Conservation (phyloP, 2,329 filamentous ascomycete genomes). For the Leptographium radiaticola region DNA sequence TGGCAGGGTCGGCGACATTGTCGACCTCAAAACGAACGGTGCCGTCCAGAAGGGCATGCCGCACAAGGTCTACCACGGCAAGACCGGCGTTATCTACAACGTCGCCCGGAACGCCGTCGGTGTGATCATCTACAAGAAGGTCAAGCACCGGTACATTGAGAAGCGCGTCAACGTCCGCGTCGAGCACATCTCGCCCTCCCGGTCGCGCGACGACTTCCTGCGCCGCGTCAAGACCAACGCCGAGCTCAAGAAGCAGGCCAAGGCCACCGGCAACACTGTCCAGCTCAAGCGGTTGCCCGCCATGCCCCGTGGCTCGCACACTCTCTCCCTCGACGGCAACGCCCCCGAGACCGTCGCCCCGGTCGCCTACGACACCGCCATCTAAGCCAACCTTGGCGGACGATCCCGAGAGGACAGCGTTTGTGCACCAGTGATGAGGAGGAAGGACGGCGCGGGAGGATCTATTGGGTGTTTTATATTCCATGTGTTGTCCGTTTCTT, state of each 20-base stretch:
- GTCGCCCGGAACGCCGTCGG: conserved; percentile 96
- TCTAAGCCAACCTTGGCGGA: conserved; percentile 39
- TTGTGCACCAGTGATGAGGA: neutral
- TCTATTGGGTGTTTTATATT: conserved; percentile 3
- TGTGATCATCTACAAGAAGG: conserved; percentile 99
- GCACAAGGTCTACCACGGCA: conserved; percentile 99
- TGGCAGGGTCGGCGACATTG: conserved; percentile 84
- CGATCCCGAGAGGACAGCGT: neutral
- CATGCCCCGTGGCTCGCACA: conserved; percentile 67
- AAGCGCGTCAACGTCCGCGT: conserved; percentile 99
- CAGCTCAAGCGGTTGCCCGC: conserved; percentile 85
- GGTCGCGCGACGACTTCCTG: conserved; percentile 94
- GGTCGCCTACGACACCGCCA: conserved; percentile 92
- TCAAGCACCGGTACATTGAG: conserved; percentile 99
- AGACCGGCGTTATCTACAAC: conserved; percentile 98
- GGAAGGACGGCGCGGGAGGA: neutral
- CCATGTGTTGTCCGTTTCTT: conserved; percentile 1
- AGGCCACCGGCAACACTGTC: conserved; percentile 74
- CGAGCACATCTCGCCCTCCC: conserved; percentile 91
- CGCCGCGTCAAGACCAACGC: conserved; percentile 95
- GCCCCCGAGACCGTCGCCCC: conserved; percentile 13
- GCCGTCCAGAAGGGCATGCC: conserved; percentile 98
- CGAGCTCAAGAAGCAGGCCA: conserved; percentile 81
- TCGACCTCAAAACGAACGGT: conserved; percentile 98
- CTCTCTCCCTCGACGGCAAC: conserved; percentile 22